A percentile compares a stretch with the other conserved stretches of the same genome.
These are phyloP conservation scores for Ophiosphaerella korrae DNA, from an alignment of 2,329 filamentous ascomycete genomes.

Conservation along the genomic window DNA sequence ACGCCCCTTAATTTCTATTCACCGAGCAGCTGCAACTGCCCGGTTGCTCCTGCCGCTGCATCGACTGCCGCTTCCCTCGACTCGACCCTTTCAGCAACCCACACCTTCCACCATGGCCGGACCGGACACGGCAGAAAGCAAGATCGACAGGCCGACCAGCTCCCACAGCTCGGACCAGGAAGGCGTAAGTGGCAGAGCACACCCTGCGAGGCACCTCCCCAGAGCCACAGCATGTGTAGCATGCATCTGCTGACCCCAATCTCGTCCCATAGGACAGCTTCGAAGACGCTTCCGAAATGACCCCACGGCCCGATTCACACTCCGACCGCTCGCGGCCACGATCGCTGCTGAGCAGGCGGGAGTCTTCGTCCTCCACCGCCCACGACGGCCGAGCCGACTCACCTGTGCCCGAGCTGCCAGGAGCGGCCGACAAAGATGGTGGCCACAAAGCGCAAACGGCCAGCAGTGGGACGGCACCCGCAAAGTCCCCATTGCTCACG, in stretches of 20 bases:
- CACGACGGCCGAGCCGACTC: slow-evolving; percentile 30
- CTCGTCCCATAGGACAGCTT: slow-evolving; percentile 68
- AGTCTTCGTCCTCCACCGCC: slow-evolving; percentile 39
- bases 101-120: slow-evolving; percentile 14
- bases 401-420: slow-evolving; percentile 26
- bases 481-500: slow-evolving; percentile 60
- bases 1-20: slow-evolving; percentile 6
- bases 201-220: background rate
- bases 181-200: slow-evolving; percentile 21
- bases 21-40: background rate
- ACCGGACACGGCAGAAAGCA: slow-evolving; percentile 27
- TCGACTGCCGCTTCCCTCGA: slow-evolving; percentile 23
- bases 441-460: slow-evolving; percentile 16
- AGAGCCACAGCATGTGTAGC: background rate
- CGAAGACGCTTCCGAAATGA: slow-evolving; percentile 76
- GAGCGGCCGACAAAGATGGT: slow-evolving; percentile 11
- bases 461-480: slow-evolving; percentile 23
- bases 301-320: slow-evolving; percentile 46
- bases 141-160: slow-evolving; percentile 35
- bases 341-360: slow-evolving; percentile 57
- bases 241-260: slow-evolving; percentile 14
- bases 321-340: slow-evolving; percentile 53
- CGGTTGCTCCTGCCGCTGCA: slow-evolving; percentile 8
- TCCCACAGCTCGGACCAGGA: slow-evolving; percentile 40
- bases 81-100: slow-evolving; percentile 8